A percentile compares a stretch with the other conserved stretches of the same genome.
phyloP scores from a whole-genome alignment of 768 basidiomycete genomes.

The Suillus lakei region DNA sequence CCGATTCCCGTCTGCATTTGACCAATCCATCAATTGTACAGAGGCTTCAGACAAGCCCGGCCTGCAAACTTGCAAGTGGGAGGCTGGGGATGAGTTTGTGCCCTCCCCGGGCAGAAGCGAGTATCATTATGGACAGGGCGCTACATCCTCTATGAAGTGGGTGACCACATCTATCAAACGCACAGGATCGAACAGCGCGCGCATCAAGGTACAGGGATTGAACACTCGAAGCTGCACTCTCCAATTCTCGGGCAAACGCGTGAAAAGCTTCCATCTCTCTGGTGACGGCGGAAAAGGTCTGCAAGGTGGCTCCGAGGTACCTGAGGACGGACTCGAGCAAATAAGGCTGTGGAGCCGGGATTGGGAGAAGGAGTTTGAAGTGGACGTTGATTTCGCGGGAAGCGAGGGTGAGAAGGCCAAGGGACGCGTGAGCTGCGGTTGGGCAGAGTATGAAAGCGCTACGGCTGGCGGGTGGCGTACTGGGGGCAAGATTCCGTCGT shows the following conservation, averaged over 20 bases:
- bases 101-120: slow-evolving; percentile 43
- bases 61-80: slow-evolving; percentile 56
- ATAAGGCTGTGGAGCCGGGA: slow-evolving; percentile 64
- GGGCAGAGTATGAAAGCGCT: slow-evolving; percentile 70
- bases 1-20: slow-evolving; percentile 55
- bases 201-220: slow-evolving; percentile 53
- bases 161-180: slow-evolving; percentile 48
- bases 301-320: slow-evolving; percentile 48
- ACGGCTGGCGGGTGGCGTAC: slow-evolving; percentile 48
- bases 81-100: slow-evolving; percentile 34
- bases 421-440: slow-evolving; percentile 64
- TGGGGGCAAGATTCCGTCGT: slow-evolving; percentile 62
- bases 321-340: slow-evolving; percentile 39
- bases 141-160: slow-evolving; percentile 36
- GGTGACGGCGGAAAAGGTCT: slow-evolving; percentile 40
- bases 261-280: slow-evolving; percentile 46
- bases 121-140: neutral
- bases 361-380: slow-evolving; percentile 58
- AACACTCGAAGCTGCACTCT: slow-evolving; percentile 71
- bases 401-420: slow-evolving; percentile 20
- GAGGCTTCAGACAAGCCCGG: slow-evolving; percentile 35
- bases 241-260: slow-evolving; percentile 53
- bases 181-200: slow-evolving; percentile 48
- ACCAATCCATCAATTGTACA: slow-evolving; percentile 38
- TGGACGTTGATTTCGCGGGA: slow-evolving; percentile 55